phyloP scores from a whole-genome alignment of 441 rosid species.

The Populus hybrid region DNA sequence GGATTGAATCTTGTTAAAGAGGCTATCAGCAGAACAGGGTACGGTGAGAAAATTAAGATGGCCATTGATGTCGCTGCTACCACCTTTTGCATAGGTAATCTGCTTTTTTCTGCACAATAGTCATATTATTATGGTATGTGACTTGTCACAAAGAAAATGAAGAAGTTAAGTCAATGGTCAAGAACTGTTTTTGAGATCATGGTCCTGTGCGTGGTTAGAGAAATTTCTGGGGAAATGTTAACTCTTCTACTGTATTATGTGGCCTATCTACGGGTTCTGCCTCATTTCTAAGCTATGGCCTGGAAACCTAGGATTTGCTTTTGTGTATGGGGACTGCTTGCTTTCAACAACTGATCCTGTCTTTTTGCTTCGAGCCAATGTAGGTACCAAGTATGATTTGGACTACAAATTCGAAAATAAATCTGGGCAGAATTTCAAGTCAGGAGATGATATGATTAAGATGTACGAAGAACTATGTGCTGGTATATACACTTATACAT shows the following conservation, averaged over 20 bases:
- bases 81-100: conserved; percentile 80
- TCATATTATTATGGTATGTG: conserved; percentile 3
- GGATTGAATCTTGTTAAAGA: conserved; percentile 91
- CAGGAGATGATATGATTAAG: conserved; percentile 93
- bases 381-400: conserved; percentile 93
- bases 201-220: neutral
- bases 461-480: conserved; percentile 80
- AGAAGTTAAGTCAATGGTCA: neutral
- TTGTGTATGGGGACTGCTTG: neutral
- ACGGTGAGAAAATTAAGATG: conserved; percentile 78
- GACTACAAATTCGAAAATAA: conserved; percentile 69
- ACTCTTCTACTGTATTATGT: neutral
- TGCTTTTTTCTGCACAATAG: conserved; percentile 17
- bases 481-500: conserved; percentile 43
- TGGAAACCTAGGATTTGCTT: neutral
- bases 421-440: conserved; percentile 87
- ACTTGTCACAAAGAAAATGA: neutral
- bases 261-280: neutral
- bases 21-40: conserved; percentile 90
- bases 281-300: neutral
- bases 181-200: conserved; percentile 12
- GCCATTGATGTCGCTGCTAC: conserved; percentile 88
- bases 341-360: neutral
- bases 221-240: neutral
- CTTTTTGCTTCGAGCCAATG: neutral